Evolutionary conservation across 305 asterid genomes (phyloP), one percentile per base, ranked within the genome.

Genomic region (Fraxinus xanthoxyloides): DNA sequence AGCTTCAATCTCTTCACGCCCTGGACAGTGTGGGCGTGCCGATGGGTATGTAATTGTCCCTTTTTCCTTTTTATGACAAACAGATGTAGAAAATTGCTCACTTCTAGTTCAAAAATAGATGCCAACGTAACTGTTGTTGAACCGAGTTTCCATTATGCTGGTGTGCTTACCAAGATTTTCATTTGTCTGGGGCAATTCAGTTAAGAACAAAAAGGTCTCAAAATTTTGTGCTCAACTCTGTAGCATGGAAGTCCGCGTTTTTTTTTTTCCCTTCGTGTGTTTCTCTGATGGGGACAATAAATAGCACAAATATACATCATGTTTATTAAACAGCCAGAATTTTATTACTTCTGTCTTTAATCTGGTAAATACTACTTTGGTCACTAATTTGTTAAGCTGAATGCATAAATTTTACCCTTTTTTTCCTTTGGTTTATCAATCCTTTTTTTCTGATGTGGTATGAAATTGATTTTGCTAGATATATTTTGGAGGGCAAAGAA

Each of bases 21-120:
- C 97, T 15, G 97, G 94, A 79, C 97, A 93, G 70, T 91, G 97
- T 82, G 97, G 97, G 24, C 90, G 97, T 69, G 83, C 90, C 3
- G 97, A 93, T 75, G 97, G 95, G 97, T 92, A 81, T 79, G 89
- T 83, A 17, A 21, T 54, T 63, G 72, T 26, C 24, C 3, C 19
- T 12, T 12, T 28, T 2, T 7, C 17, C 0, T 59, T 19, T 59
- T 5, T 7, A 59, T 21, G 28, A 59, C 0, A 2, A 21, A 59
- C 13, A 2, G 0, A 59, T 7, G 1, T 59, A 19, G 28, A 59
- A 54, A 5, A 54, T 5, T 15, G 23, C 65, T 54, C 65, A n/a
- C 24, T 7, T 54, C 3, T 54, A 15, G 21, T 54, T 54, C 19
- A 5, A 54, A n/a, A 56, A 56, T 5, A 19, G 67, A 56, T 56